Evolutionary conservation across 495 filamentous ascomycete genomes (phyloP).

Genomic region (Extremus antarcticus): DNA sequence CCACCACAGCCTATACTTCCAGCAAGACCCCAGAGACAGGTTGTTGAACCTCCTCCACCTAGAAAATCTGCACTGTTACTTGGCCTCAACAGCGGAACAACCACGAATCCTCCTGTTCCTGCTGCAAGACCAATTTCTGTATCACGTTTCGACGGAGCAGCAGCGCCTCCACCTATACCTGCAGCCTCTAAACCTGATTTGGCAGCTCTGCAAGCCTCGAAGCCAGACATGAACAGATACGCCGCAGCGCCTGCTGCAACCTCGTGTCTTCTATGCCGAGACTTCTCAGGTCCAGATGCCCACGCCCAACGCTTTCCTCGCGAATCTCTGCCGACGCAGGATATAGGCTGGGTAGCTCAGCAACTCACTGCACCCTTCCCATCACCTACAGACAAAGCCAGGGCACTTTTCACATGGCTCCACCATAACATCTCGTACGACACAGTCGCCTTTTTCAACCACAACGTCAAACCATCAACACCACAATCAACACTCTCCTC

Average conservation of each 20-base stretch:
- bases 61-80: not conserved
- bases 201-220: constrained; percentile 42
- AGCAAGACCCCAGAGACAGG: not conserved
- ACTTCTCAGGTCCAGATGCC: constrained; percentile 70
- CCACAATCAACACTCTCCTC: constrained; percentile 54
- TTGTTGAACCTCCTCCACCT: not conserved
- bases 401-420: constrained; percentile 86
- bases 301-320: constrained; percentile 71
- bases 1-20: not conserved
- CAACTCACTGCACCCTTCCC: constrained; percentile 70
- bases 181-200: constrained; percentile 47
- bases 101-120: constrained; percentile 25
- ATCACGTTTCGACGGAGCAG: constrained; percentile 1
- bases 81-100: constrained; percentile 5
- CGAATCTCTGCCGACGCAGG: constrained; percentile 48
- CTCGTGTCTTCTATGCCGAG: constrained; percentile 68
- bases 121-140: constrained; percentile 12
- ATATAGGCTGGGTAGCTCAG: constrained; percentile 60
- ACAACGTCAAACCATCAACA: constrained; percentile 53
- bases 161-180: constrained; percentile 44
- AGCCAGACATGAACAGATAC: constrained; percentile 35
- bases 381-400: constrained; percentile 77
- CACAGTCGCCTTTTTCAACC: constrained; percentile 59
- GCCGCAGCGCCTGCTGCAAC: constrained; percentile 15
- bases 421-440: constrained; percentile 92